These are phyloP conservation scores for Globisporangium heterothallicum DNA, from an alignment of 352 stramenopile genomes.

Conservation along the genomic window DNA sequence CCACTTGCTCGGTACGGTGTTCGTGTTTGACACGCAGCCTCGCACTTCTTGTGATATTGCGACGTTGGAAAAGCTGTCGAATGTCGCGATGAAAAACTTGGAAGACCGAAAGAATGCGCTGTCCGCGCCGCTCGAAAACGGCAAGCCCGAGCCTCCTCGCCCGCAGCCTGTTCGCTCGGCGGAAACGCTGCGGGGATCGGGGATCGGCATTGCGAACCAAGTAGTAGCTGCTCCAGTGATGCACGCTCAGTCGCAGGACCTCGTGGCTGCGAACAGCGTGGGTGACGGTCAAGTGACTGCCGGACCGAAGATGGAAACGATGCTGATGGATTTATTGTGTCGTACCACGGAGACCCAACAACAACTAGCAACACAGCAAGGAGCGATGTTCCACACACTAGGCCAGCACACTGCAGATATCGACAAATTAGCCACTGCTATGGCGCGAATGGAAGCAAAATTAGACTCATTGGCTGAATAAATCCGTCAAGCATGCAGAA, in stretches of 20 bases:
- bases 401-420: constrained; percentile 87
- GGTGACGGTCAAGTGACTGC: constrained; percentile 78
- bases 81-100: constrained; percentile 87
- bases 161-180: constrained; percentile 21
- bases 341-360: constrained; percentile 87
- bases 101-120: constrained; percentile 87
- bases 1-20: constrained; percentile 82
- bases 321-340: constrained; percentile 87
- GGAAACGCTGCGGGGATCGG: constrained; percentile 47
- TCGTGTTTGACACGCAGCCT: constrained; percentile 85
- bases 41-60: constrained; percentile 82
- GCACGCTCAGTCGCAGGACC: constrained; percentile 57
- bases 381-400: constrained; percentile 89
- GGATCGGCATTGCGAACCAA: constrained; percentile 76
- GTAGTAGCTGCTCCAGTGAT: constrained; percentile 52
- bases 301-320: constrained; percentile 87
- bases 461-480: constrained; percentile 81
- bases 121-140: constrained; percentile 51
- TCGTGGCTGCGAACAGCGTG: constrained; percentile 68
- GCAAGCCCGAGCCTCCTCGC: constrained; percentile 32
- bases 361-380: constrained; percentile 87
- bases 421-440: constrained; percentile 79
- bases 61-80: constrained; percentile 84
- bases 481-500: constrained; percentile 10
- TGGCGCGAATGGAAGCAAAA: constrained; percentile 88